Evolutionary conservation across 306 rosid species (phyloP).

Genomic region (Lithocarpus polystachyus): DNA sequence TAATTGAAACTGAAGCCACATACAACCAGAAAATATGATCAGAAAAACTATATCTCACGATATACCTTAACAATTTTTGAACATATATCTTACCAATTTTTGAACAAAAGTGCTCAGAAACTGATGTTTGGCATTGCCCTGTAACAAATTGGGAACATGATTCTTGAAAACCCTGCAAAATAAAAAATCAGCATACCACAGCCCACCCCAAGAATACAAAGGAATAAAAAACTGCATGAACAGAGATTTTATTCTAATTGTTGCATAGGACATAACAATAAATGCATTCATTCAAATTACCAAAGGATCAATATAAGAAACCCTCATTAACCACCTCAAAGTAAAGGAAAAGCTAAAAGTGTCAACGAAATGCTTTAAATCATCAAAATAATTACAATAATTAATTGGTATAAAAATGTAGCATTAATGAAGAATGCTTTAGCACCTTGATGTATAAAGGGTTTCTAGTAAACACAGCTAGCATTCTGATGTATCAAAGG

Average conservation of each 20-base stretch:
- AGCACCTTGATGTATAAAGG: background rate
- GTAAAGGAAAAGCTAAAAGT: background rate
- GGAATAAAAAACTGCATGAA: background rate
- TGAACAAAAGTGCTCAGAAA: conserved; percentile 26
- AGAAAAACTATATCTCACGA: background rate
- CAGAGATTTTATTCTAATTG: background rate
- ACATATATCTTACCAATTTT: background rate
- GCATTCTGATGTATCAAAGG: too few relatives aligned
- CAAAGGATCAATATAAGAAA: background rate
- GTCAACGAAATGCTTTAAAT: background rate
- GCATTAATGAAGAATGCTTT: background rate
- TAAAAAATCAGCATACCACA: background rate
- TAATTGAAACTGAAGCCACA: background rate
- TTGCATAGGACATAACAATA: background rate
- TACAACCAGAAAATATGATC: background rate
- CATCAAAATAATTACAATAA: background rate
- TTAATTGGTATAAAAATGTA: background rate
- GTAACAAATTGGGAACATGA: conserved; percentile 60
- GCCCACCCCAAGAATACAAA: conserved; percentile 3
- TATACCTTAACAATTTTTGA: conserved; percentile 64
- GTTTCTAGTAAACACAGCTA: background rate
- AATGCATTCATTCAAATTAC: background rate
- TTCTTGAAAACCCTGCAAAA: conserved; percentile 83
- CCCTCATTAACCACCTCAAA: background rate
- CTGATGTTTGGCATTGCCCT: conserved; percentile 50